Evolutionary conservation across 208 protist species (phyloP), one percentile per base, ranked within the genome.

Genomic region (Crithidia brevicula): DNA sequence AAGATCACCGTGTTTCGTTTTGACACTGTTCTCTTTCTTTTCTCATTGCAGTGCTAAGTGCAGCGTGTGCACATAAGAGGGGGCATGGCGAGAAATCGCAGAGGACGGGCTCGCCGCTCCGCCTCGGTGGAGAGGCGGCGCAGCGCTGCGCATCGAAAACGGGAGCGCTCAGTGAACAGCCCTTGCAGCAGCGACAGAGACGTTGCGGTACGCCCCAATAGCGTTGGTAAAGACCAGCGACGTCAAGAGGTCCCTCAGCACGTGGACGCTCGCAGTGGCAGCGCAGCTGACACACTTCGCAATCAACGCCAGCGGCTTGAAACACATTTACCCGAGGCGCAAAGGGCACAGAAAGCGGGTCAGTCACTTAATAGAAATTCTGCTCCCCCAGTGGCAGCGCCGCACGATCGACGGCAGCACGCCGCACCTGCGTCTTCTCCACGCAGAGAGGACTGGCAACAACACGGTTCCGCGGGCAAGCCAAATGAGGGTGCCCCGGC

Each of bases 21-120:
- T n/a, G n/a, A 23, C 33, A 31, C 28, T 43, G 16, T 43, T 53
- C 23, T 33, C 18, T 57, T 64, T 58, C 33, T 40, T 25, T 58
- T 56, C 4, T 57, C 18, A 1, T 13, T 16, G 36, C 36, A 40
- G 10, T 7, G 10, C 36, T 40, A 16, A 13, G 36, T 40, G 36
- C 36, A 7, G 36, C 15, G 36, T 13, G 36, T 13, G 36, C 15
- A 40, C 36, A 40, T 40, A 13, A 7, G 1, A 40, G 15, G 36
- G 8, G 8, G 15, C 10, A 40, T 40, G 36, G 15, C 36, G 36
- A 40, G 36, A 13, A 7, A 40, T 13, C 36, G 28, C 10, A 23
- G 57, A 9, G 38, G 25, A 11, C 56, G 56, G 23, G 25, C 13
- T 20, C 56, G 56, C 3, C 40, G 56, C 18, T 52, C 57, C n/a